phyloP scores from a whole-genome alignment of 768 basidiomycete species.

The Psilocybe tampanensis region DNA sequence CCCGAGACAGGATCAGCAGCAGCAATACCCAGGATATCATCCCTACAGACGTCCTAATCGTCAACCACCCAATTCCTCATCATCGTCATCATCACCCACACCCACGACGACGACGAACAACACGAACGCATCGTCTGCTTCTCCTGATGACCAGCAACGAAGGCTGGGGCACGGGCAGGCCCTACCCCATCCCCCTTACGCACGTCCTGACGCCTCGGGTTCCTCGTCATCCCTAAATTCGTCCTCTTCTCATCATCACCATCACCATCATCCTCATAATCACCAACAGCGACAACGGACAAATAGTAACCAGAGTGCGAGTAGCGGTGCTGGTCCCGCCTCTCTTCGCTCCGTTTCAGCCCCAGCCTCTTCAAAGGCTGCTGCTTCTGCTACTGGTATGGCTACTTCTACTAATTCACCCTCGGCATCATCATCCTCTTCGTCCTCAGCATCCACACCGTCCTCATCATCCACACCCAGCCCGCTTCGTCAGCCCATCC shows the following conservation, averaged over 20 bases:
- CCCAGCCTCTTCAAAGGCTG: neutral
- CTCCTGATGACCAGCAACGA: conserved; percentile 27
- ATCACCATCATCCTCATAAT: conserved; percentile 24
- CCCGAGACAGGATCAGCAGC: conserved; percentile 48
- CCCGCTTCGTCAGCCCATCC: conserved; percentile 18
- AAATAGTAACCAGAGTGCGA: conserved; percentile 68
- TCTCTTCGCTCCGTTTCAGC: conserved; percentile 30
- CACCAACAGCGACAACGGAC: conserved; percentile 59
- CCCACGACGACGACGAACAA: no score
- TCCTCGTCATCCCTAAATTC: conserved; percentile 83
- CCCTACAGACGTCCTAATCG: conserved; percentile 77
- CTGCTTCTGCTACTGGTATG: neutral
- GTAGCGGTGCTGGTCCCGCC: conserved; percentile 32
- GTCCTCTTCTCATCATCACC: conserved; percentile 34
- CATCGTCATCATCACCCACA: no score
- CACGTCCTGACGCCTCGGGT: conserved; percentile 75
- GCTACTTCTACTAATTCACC: no score
- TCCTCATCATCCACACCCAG: conserved; percentile 8
- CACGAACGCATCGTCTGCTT: conserved; percentile 39
- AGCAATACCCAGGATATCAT: conserved; percentile 66
- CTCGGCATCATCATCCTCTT: neutral
- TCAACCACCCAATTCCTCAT: conserved; percentile 29
- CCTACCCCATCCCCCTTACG: conserved; percentile 75
- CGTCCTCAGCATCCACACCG: neutral
- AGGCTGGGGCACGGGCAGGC: conserved; percentile 50